Base-by-base conservation (phyloP, 2,329 filamentous ascomycete genomes). In the Fusarium caatingaense region DNA sequence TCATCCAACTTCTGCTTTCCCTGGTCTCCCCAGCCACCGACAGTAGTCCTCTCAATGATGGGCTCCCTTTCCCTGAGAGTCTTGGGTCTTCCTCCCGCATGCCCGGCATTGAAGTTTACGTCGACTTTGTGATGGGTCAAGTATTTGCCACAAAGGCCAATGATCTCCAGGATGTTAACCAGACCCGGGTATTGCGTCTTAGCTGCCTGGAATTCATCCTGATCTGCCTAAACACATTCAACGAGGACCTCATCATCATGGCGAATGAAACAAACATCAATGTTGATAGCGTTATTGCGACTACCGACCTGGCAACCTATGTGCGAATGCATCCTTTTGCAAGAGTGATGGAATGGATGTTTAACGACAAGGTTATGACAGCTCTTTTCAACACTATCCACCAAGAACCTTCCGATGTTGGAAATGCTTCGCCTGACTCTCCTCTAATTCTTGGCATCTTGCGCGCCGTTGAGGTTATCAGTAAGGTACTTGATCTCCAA, bases 301-400 rank as follows among this genome's bases (percentile, higher is more conserved):
- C 93, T 6, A 91, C 91, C 5, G 92, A 92, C 59, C 84, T 98
- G 7, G 88, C 90, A 51, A 87, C 88, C 8, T 99, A 99, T 77
- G 89, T 96, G 62, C 89, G 90, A 25, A 87, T 97, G 56, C 97
- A 99, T 80, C 95, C 97, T 1, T 99, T 98, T 76, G 90, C 93
- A 5, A 89, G 97, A 63, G 91, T 97, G 18, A 98, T 98, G 92
- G 96, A 99, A 77, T 98, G 96, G 94, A 88, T 99, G 80, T 97
- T 97, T 80, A 98, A 97, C 77, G 93, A 97, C 75, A 93, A 92
- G 69, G 93, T 98, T 23, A 89, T 97, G 74, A 88, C 88, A 69
- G 88, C 91, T 16, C 82, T 99, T 3, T 95, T 98, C 79, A 86
- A 88, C 60, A 88, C 92, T 13, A 88, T 96, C 30, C 92, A 95